Evolutionary conservation across 169 alveolate genomes (phyloP).

Genomic region (Plasmodium chabaudi): DNA sequence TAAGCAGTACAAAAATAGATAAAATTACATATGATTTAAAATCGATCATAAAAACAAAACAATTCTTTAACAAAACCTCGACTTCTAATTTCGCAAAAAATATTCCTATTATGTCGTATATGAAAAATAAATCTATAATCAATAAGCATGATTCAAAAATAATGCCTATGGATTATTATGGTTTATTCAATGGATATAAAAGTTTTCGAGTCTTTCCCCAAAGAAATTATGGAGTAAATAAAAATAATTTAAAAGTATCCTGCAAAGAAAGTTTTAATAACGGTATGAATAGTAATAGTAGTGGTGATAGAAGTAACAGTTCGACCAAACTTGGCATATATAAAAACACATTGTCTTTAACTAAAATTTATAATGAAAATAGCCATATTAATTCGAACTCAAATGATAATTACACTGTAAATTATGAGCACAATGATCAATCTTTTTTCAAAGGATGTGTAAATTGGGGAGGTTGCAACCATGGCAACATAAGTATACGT

Average conservation of each 20-base stretch:
- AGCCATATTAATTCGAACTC: too few species aligned
- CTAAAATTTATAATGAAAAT: too few species aligned
- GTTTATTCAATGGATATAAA: constrained; percentile 34
- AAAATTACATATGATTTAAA: constrained; percentile 61
- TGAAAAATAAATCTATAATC: constrained; percentile 10
- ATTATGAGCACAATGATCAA: not conserved
- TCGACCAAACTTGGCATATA: too few species aligned
- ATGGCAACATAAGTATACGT: not conserved
- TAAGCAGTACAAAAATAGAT: constrained; percentile 36
- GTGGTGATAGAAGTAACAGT: too few species aligned
- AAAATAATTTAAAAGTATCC: not conserved
- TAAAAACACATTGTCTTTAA: too few species aligned
- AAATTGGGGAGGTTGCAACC: not conserved
- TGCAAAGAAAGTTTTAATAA: not conserved
- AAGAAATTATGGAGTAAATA: constrained; percentile 5
- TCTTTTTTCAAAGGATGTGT: not conserved
- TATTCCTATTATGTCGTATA: constrained; percentile 6
- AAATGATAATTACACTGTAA: not conserved
- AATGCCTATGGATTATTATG: constrained; percentile 43
- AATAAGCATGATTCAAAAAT: constrained; percentile 13
- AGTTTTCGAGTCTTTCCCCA: constrained; percentile 20
- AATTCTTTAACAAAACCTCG: constrained; percentile 42
- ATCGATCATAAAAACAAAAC: constrained; percentile 63
- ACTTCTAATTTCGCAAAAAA: constrained; percentile 14
- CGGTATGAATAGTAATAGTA: too few species aligned